These are phyloP conservation scores for Phylloporus sp. DNA, from an alignment of 768 basidiomycete genomes.

Conservation along the genomic window DNA sequence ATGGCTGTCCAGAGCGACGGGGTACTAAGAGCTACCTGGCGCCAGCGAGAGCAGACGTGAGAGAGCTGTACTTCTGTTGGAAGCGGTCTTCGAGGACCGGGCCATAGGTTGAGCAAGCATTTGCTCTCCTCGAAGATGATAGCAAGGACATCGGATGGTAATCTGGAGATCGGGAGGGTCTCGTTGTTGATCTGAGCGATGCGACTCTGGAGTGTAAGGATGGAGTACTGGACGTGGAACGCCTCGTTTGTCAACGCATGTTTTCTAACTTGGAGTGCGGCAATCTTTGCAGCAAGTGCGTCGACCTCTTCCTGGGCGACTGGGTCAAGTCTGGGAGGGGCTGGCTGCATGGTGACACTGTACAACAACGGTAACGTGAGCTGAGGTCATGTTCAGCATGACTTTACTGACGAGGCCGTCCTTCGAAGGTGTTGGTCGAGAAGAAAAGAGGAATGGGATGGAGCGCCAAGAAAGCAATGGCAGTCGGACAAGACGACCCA, in stretches of 20 bases:
- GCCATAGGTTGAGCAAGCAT: slow-evolving; percentile 24
- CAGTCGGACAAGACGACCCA: too few species aligned
- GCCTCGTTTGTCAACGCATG: slow-evolving; percentile 21
- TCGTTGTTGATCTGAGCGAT: slow-evolving; percentile 30
- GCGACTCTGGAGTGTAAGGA: slow-evolving; percentile 28
- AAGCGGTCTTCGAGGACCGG: slow-evolving; percentile 26
- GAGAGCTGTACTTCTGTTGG: slow-evolving; percentile 34
- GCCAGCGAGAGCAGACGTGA: slow-evolving; percentile 34
- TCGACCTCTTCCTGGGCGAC: slow-evolving; percentile 25
- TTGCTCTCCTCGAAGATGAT: slow-evolving; percentile 33
- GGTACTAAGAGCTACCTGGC: slow-evolving; percentile 30
- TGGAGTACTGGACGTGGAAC: slow-evolving; percentile 24
- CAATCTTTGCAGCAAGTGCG: slow-evolving; percentile 18
- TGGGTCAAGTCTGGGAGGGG: slow-evolving; percentile 13
- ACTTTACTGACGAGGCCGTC: slow-evolving; percentile 23
- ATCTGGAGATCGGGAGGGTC: slow-evolving; percentile 26
- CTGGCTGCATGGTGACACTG: slow-evolving; percentile 21
- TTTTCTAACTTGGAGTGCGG: slow-evolving; percentile 19
- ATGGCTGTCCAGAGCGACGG: slow-evolving; percentile 36
- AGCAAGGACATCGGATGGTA: slow-evolving; percentile 31
- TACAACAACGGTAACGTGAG: slow-evolving; percentile 21
- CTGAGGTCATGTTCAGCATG: slow-evolving; percentile 9
- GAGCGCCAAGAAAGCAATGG: too few species aligned
- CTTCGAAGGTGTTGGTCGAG: too few species aligned
- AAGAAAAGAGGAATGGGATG: too few species aligned